Conservation (phyloP, 2,329 filamentous ascomycete species). For the Colletotrichum coccodes region DNA sequence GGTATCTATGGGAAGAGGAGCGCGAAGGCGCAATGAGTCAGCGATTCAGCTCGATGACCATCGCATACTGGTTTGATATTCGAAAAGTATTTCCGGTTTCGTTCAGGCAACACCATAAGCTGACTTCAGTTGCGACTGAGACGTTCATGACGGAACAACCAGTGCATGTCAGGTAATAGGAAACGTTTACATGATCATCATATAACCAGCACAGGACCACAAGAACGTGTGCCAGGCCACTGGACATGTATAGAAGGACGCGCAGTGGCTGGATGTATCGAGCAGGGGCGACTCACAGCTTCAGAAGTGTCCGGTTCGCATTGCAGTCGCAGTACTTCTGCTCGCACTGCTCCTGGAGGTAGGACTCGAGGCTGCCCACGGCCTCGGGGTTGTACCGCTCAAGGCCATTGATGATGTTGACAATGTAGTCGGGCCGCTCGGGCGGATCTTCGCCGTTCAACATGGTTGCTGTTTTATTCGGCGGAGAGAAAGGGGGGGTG, state of each 20-base stretch:
- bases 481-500: constrained; percentile 21
- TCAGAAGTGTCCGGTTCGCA: constrained; percentile 93
- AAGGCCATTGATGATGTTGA: constrained; percentile 93
- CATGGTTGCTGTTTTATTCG: constrained; percentile 45
- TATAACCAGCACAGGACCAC: constrained; percentile 40
- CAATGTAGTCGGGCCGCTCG: constrained; percentile 92
- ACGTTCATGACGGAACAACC: constrained; percentile 65
- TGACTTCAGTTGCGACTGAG: constrained; percentile 71
- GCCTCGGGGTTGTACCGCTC: constrained; percentile 99
- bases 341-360: constrained; percentile 95
- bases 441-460: constrained; percentile 86
- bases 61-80: constrained; percentile 1
- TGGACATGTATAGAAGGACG: neutral
- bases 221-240: constrained; percentile 17
- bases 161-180: constrained; percentile 90
- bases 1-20: constrained; percentile 74
- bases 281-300: constrained; percentile 79
- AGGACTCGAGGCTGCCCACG: constrained; percentile 91
- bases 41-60: neutral
- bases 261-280: neutral
- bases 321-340: constrained; percentile 95
- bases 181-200: constrained; percentile 94
- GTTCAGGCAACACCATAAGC: constrained; percentile 67
- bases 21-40: constrained; percentile 1
- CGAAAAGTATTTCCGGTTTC: constrained; percentile 65